Base-by-base conservation (phyloP, 2,329 filamentous ascomycete species). In the Amauroascus niger region DNA sequence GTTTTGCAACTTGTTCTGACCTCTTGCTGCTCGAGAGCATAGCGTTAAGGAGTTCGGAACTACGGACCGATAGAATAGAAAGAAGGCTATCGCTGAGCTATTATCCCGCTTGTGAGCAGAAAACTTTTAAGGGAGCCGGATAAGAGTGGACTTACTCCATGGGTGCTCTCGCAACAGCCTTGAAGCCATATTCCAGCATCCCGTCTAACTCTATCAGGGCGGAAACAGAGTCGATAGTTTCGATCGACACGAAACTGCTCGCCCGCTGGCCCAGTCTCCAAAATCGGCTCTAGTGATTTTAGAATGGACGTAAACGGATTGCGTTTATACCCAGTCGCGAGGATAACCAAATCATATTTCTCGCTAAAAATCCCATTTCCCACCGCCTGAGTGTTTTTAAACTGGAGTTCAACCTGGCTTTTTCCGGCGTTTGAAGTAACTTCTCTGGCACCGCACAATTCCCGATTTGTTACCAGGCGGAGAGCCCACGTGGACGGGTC, bases 161-260 rank as follows among this genome's bases (percentile, higher is more conserved):
- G 91, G 32, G 89, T 95, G 57, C 78, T 82, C 74, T 97, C 90
- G 67, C 89, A 94, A 73, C 90, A 96, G 30, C 91, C 91, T 69
- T 97, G 93, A 62, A 97, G 76, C 85, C 87, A 97, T 55, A 97
- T 77, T 2, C 90, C 90, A 13, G 88, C 85, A 43, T 83, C 81
- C 0, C 77, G 66, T n/a, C 81, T 78, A 32, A 97, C 84, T 46
- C 79, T 76, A 28, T 79, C 83, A 1, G 79, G 73, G 47, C 79
- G 76, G 65, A 94, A 88, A 55, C 83, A 74, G 47, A 96, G 80
- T 49, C 78, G 78, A 69, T 97, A 97, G 67, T 96, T 81, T 51
- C 91, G 79, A 30, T 76, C 76, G 1, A 95, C 86, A 14, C 76
- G 75, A 72, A 48, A 57, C 16, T 55, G 45, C n/a, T 54, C 49